These are phyloP conservation scores for Ceratocystis colombiana DNA, from an alignment of 2,329 filamentous ascomycete genomes.

Conservation along the genomic window DNA sequence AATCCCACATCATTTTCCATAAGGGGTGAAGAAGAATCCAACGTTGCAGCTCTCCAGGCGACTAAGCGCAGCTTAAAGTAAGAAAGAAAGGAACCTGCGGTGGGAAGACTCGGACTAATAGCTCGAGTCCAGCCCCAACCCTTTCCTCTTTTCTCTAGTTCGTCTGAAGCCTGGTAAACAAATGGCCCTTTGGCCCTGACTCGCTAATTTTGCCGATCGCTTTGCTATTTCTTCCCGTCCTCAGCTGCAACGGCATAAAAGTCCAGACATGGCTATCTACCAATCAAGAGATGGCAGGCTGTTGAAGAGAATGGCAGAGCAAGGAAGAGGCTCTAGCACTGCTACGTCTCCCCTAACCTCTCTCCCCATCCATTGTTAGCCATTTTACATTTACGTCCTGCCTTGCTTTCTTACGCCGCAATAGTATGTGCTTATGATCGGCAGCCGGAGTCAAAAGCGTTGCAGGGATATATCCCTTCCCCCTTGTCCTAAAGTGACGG, in stretches of 20 bases:
- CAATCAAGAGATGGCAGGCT: not conserved
- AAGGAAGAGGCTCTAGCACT: too few relatives aligned
- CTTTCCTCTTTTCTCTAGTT: too few relatives aligned
- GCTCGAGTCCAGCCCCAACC: constrained; percentile 1
- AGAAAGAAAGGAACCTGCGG: not conserved
- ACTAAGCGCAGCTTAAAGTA: not conserved
- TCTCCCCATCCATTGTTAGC: too few relatives aligned
- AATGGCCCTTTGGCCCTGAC: not conserved
- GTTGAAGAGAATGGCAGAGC: too few relatives aligned
- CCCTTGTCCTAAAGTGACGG: not conserved
- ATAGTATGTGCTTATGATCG: too few relatives aligned
- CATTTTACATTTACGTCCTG: too few relatives aligned
- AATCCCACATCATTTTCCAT: not conserved
- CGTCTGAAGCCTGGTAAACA: too few relatives aligned
- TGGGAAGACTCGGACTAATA: not conserved
- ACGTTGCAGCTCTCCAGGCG: too few relatives aligned
- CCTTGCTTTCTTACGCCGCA: too few relatives aligned
- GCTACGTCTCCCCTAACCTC: too few relatives aligned
- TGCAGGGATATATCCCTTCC: not conserved
- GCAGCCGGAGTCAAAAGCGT: too few relatives aligned
- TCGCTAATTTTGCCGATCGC: constrained; percentile 8
- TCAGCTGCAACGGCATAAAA: constrained; percentile 6
- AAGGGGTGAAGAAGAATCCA: not conserved
- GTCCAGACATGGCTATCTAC: not conserved
- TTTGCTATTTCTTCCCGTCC: not conserved